Percentiles rank a stretch among this genome's conserved stretches.
phyloP scores from a whole-genome alignment of 1,284 basidiomycete species.

The Anthracocystis walkeri region DNA sequence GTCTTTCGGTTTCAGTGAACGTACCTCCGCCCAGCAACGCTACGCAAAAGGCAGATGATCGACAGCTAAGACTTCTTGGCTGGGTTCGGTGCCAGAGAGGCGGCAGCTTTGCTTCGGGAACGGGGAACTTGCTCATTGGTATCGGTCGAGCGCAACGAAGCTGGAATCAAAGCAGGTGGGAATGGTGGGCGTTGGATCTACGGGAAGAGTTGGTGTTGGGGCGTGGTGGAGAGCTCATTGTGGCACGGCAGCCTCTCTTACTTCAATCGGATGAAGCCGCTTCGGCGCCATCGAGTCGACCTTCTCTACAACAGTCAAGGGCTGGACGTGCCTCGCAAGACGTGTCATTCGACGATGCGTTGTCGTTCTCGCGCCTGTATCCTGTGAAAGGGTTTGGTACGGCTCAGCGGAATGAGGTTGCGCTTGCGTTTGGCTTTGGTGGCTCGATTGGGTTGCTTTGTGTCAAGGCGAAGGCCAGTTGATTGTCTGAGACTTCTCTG shows the following conservation, averaged over 20 bases:
- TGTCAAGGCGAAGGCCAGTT: slow-evolving; percentile 8
- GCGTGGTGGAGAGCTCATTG: slow-evolving; percentile 45
- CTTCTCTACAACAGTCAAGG: slow-evolving; percentile 12
- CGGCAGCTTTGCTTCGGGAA: slow-evolving; percentile 22
- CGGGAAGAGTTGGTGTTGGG: slow-evolving; percentile 39
- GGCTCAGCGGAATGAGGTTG: slow-evolving; percentile 10
- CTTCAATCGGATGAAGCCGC: slow-evolving; percentile 7
- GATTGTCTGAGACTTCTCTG: too few species aligned
- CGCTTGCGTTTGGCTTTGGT: slow-evolving; percentile 45
- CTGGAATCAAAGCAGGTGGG: slow-evolving; percentile 31
- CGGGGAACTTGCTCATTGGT: slow-evolving; percentile 18
- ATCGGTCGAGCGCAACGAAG: slow-evolving; percentile 28
- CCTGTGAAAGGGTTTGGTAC: slow-evolving; percentile 22
- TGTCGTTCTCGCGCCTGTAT: slow-evolving; percentile 44
- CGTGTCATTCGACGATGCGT: slow-evolving; percentile 16
- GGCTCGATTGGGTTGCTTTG: slow-evolving; percentile 29
- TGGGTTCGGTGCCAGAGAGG: slow-evolving; percentile 45
- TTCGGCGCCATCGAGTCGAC: slow-evolving; percentile 4
- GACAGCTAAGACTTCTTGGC: slow-evolving; percentile 40
- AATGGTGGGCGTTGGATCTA: slow-evolving; percentile 47
- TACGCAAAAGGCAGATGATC: slow-evolving; percentile 36
- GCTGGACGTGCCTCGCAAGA: slow-evolving; percentile 16
- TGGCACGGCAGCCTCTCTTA: slow-evolving; percentile 28
- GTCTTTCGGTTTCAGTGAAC: slow-evolving; percentile 24
- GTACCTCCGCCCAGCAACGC: slow-evolving; percentile 27